Evolutionary conservation across 805 yeast genomes (phyloP), one percentile per base, ranked within the genome.

Genomic region (Metschnikowia amazonensis): DNA sequence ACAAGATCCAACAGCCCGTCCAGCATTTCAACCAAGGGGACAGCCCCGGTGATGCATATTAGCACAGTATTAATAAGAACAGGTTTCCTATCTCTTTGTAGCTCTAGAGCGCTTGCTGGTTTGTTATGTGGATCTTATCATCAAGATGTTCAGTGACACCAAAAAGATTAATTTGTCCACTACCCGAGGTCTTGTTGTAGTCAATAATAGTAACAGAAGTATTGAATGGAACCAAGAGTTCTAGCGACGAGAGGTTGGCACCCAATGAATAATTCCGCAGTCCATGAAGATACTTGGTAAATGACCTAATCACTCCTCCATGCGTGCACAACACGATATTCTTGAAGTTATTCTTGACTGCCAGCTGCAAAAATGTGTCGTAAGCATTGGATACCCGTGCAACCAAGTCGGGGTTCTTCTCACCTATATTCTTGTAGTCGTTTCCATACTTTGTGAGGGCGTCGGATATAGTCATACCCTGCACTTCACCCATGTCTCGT

Each of bases 301-400:
- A 72, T 24, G 80, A 76, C 37, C 87, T 76, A 14, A 88, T 81
- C 1, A 85, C 84, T 7, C 95, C 95, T 17, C 96, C 96, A 60
- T 88, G 96, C 11, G 89, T 79, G 46, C 88, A 79, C 17, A 86
- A 48, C 11, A 82, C 67, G 2, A 84, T 74, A 54, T 85, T 86
- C 41, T 63, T 64, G 45, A 64, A 59, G 20, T 63, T 62, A 1
- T 65, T 57, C 0, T 52, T 53, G 3, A 61, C 55, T 2, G 75
- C 63, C 23, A 66, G 67, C 8, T 69, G 64, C 3, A 80, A 59
- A 0, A 78, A 63, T 1, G 48, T 42, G 18, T 69, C 62, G 69
- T 84, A 75, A 41, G 74, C 80, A 4, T 54, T 44, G 7, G 65
- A 64, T 4, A 87, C 67, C 46, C 95, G 69, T 1, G 48, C 59